phyloP scores from a whole-genome alignment of 257 asterid genomes.

The Vinca minor region DNA sequence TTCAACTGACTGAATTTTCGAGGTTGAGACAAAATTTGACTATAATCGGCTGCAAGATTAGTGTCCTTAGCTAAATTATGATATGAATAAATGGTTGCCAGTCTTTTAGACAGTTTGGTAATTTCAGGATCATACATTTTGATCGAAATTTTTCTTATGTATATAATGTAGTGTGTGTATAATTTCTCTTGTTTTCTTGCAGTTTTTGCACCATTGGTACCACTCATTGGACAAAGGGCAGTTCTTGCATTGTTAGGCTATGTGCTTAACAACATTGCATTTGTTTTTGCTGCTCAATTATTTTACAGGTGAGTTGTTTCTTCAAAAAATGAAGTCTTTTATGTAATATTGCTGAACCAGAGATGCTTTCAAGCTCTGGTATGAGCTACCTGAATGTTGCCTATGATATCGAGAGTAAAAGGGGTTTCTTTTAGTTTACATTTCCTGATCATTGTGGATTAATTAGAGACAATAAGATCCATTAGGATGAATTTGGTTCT shows the following conservation, averaged over 20 bases:
- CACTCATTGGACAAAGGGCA: constrained; percentile 76
- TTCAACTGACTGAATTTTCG: background rate
- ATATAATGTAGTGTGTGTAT: background rate
- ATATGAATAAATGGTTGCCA: background rate
- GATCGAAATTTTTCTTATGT: background rate
- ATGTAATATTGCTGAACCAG: background rate
- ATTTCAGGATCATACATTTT: background rate
- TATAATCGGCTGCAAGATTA: background rate
- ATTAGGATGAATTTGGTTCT: background rate
- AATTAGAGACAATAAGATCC: background rate
- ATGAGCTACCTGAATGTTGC: background rate
- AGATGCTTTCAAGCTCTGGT: background rate
- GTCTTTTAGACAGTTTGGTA: background rate
- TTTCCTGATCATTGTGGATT: background rate
- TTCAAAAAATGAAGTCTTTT: background rate
- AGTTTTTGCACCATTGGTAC: constrained; percentile 81
- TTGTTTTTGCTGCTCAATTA: constrained; percentile 59
- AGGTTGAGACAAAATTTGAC: background rate
- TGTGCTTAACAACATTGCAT: constrained; percentile 55
- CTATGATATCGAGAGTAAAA: background rate
- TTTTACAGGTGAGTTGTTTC: constrained; percentile 51
- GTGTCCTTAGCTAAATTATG: background rate
- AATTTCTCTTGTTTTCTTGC: constrained; percentile 18
- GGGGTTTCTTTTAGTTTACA: background rate
- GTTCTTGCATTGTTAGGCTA: constrained; percentile 83